Base-by-base conservation (phyloP, 371 early-diverging fungal genomes). In the Lichtheimia corymbifera region DNA sequence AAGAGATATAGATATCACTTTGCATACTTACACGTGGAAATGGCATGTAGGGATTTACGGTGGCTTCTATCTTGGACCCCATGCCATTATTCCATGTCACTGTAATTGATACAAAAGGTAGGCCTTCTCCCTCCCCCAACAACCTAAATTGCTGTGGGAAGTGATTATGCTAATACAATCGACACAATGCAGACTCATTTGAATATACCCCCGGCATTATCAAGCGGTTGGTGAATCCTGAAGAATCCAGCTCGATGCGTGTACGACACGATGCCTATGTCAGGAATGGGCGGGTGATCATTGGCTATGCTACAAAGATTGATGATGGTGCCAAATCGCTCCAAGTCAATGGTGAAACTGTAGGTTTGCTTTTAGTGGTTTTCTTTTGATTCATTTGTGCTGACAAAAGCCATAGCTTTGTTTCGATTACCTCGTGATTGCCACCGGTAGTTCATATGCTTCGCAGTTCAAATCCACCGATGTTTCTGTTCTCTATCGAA, bases 361-460 rank as follows among this genome's bases (percentile, higher is more conserved):
- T 75, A 61, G 41, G 45, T 58, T 58, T 17, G 43, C 50, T 40
- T 57, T 4, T 50, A 13, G 4, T 35, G 11, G 11, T 4, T 35
- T 5, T 35, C 35, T 35, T 35, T 35, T 35, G 0, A 35, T 35
- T 6, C 35, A 35, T 35, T 35, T 35, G 9, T 9, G 35, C 35
- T 35, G 35, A 35, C 35, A 22, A 25, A n/a, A 58, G 4, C 42
- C 43, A 27, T 45, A 56, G 57, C 40, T 56, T n/a, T 27, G n/a
- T 28, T 63, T 63, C 42, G 88, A 93, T 65, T 90, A 90, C 66
- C 66, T 89, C 43, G 84, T 88, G 4, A 70, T 93, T 27, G 86
- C 87, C 15, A 88, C 89, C 0, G 93, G 93, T 1, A 83, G 86
- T 42, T 68, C 72, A 9, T 87, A 87, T 67, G 76, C 80, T 15